A percentile compares a stretch with the other conserved stretches of the same genome.
Evolutionary conservation across 257 asterid genomes (phyloP).

Genomic region (Nyctanthes arbortristis): DNA sequence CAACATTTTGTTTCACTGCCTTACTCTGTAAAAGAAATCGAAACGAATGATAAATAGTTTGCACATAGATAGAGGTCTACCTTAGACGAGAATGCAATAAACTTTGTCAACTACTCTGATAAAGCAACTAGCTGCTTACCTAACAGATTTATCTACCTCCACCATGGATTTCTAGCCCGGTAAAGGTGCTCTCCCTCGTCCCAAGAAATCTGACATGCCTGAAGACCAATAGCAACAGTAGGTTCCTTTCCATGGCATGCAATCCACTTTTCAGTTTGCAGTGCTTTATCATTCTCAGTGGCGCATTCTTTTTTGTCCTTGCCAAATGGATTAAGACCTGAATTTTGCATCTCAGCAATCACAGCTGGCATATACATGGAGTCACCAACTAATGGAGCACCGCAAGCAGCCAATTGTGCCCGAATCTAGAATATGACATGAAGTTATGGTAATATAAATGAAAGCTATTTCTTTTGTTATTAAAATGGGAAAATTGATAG

Average conservation of each 20-base stretch:
- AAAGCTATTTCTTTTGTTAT: background rate
- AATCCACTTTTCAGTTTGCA: conserved; percentile 74
- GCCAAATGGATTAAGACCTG: conserved; percentile 68
- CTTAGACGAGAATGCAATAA: background rate
- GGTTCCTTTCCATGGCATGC: conserved; percentile 86
- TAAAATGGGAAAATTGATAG: background rate
- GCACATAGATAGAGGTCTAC: conserved; percentile 2
- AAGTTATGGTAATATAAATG: background rate
- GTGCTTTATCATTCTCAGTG: conserved; percentile 43
- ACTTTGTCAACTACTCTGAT: conserved; percentile 5
- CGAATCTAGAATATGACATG: conserved; percentile 55
- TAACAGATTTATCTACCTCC: conserved; percentile 51
- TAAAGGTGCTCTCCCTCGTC: conserved; percentile 67
- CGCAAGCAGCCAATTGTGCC: conserved; percentile 75
- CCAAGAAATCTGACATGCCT: conserved; percentile 86
- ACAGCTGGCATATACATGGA: conserved; percentile 92
- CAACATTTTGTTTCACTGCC: no score
- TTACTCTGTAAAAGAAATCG: background rate
- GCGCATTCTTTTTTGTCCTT: conserved; percentile 41
- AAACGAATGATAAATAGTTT: background rate
- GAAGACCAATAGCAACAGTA: conserved; percentile 74
- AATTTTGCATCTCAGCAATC: conserved; percentile 52
- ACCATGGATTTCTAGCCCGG: conserved; percentile 89
- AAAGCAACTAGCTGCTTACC: background rate
- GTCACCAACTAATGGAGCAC: conserved; percentile 91